Evolutionary conservation across 768 basidiomycete species (phyloP).

Genomic region (Tephrocybe sp.): DNA sequence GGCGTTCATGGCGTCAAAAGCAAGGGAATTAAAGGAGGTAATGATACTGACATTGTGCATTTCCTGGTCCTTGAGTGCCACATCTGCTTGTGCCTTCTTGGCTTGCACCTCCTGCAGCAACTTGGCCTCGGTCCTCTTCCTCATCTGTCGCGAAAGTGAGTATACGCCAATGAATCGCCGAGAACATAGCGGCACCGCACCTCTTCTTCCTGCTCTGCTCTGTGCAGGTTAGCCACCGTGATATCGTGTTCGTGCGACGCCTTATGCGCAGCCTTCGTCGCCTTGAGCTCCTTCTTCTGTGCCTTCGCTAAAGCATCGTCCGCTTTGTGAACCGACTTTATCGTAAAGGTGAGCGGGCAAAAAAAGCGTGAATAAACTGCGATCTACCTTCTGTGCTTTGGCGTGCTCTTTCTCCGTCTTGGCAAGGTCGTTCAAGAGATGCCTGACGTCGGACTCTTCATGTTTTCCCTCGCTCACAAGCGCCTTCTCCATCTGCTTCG

Average conservation of each 20-base stretch:
- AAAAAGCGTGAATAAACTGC: neutral
- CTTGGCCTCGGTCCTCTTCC: conserved; percentile 10
- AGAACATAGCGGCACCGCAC: conserved; percentile 31
- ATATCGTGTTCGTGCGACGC: conserved; percentile 53
- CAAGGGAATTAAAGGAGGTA: neutral
- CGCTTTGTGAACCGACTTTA: conserved; percentile 14
- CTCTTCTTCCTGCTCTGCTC: conserved; percentile 43
- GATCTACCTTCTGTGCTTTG: conserved; percentile 12
- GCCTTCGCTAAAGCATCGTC: conserved; percentile 33
- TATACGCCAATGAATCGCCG: neutral
- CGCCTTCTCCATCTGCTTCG: conserved; percentile 16
- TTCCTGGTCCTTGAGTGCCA: conserved; percentile 4
- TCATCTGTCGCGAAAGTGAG: conserved; percentile 2
- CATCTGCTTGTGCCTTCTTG: conserved; percentile 1
- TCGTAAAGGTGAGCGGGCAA: neutral
- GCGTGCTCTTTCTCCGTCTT: conserved; percentile 10
- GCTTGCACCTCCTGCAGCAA: conserved; percentile 5
- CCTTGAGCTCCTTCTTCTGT: conserved; percentile 49
- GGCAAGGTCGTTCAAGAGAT: conserved; percentile 14
- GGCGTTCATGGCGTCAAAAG: neutral
- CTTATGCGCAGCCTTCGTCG: conserved; percentile 49
- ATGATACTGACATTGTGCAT: conserved; percentile 1
- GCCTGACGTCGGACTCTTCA: conserved; percentile 12
- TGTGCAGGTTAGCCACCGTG: conserved; percentile 40
- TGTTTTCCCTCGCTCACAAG: conserved; percentile 14